These are phyloP conservation scores for Pelargonium nanum DNA, from an alignment of 345 rosid genomes.

Conservation along the genomic window DNA sequence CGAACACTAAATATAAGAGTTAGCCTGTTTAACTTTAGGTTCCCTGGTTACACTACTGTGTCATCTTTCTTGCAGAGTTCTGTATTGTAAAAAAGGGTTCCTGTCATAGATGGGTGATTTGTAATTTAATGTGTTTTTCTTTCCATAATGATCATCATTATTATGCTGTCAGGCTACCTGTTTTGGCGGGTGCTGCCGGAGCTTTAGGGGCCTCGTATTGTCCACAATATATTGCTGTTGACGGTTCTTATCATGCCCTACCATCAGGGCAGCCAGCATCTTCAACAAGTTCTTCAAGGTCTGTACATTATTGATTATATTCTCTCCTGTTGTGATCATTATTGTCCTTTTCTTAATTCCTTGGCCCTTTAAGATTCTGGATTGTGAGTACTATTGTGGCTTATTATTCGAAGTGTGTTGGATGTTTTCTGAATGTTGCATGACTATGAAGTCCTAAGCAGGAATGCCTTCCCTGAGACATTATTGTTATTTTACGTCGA, in stretches of 20 bases:
- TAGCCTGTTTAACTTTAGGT: no score
- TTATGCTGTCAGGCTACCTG: constrained; percentile 60
- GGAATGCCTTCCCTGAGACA: background rate
- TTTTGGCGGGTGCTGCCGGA: constrained; percentile 74
- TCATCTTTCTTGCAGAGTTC: no score
- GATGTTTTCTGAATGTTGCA: background rate
- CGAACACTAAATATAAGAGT: no score
- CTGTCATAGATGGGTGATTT: background rate
- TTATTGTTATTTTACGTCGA: background rate
- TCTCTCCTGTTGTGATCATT: background rate
- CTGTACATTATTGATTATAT: constrained; percentile 4
- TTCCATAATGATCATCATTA: constrained; percentile 6
- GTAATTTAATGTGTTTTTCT: background rate
- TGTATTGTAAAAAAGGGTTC: no score
- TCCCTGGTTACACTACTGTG: no score
- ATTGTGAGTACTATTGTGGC: background rate
- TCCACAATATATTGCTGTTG: constrained; percentile 62
- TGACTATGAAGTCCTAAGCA: background rate
- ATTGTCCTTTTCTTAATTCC: background rate
- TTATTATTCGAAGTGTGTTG: no score
- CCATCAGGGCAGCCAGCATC: constrained; percentile 42
- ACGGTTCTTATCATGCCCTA: constrained; percentile 59
- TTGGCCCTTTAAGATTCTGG: background rate
- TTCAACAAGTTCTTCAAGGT: constrained; percentile 54
- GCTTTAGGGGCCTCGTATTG: constrained; percentile 67